phyloP scores from a whole-genome alignment of 2,329 filamentous ascomycete species.

The Periconia macrospinosa region DNA sequence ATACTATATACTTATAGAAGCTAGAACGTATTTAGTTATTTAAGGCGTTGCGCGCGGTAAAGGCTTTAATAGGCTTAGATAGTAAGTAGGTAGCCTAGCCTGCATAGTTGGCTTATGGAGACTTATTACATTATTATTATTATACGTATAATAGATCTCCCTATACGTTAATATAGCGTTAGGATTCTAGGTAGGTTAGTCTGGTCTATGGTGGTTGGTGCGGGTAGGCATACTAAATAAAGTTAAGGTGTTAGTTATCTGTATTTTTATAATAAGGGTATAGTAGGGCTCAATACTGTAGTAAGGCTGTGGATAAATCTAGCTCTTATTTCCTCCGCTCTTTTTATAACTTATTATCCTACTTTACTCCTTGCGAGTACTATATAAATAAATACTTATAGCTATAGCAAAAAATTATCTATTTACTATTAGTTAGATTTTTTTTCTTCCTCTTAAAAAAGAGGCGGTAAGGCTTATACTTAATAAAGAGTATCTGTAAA shows the following conservation, averaged over 20 bases:
- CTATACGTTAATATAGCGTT: no score
- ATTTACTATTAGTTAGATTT: slow-evolving; percentile 4
- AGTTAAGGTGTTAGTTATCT: no score
- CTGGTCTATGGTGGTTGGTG: no score
- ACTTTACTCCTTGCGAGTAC: no score
- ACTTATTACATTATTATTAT: background rate
- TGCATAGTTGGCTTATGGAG: background rate
- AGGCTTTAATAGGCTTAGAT: slow-evolving; percentile 11
- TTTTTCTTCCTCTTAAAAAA: background rate
- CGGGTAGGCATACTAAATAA: no score
- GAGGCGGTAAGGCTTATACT: slow-evolving; percentile 1
- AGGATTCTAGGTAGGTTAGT: no score
- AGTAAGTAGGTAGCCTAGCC: slow-evolving; percentile 12
- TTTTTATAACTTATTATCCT: no score
- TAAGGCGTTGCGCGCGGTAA: slow-evolving; percentile 9
- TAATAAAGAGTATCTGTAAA: slow-evolving; percentile 3
- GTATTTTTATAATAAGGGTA: no score
- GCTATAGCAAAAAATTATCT: slow-evolving; percentile 5
- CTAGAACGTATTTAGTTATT: slow-evolving; percentile 12
- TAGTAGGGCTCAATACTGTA: no score
- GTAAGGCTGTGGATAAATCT: no score
- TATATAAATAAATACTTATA: background rate
- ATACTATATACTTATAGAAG: slow-evolving; percentile 2
- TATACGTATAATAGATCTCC: no score
- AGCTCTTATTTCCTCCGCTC: no score